phyloP scores from a whole-genome alignment of 352 stramenopile genomes.

The Globisporangium spinosum region DNA sequence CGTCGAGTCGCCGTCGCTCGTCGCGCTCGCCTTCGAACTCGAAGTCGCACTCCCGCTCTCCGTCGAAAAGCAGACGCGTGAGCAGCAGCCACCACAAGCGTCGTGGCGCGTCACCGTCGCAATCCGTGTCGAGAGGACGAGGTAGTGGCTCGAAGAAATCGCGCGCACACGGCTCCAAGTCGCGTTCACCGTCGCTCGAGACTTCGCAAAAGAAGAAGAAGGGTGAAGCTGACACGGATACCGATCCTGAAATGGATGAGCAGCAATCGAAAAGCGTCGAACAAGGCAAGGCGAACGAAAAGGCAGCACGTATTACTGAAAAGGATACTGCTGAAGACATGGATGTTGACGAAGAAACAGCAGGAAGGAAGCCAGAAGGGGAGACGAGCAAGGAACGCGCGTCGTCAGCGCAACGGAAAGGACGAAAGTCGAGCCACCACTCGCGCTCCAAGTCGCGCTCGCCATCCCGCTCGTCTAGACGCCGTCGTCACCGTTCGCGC shows the following conservation, averaged over 20 bases:
- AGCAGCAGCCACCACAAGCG: constrained; percentile 13
- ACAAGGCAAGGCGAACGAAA: constrained; percentile 6
- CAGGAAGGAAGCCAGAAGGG: constrained; percentile 6
- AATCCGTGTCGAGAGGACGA: constrained; percentile 16
- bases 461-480: constrained; percentile 48
- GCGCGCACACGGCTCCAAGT: constrained; percentile 25
- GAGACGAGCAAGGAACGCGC: constrained; percentile 19
- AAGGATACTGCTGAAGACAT: constrained; percentile 19
- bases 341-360: constrained; percentile 17
- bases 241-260: constrained; percentile 9
- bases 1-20: constrained; percentile 27
- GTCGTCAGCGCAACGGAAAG: constrained; percentile 3
- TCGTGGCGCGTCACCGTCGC: constrained; percentile 13
- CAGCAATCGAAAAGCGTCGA: neutral
- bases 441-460: constrained; percentile 56
- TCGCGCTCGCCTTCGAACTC: constrained; percentile 21
- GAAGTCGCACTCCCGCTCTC: constrained; percentile 32
- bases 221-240: constrained; percentile 20
- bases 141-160: constrained; percentile 10
- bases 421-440: constrained; percentile 47
- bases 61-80: constrained; percentile 12
- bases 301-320: neutral
- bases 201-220: constrained; percentile 18
- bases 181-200: constrained; percentile 26
- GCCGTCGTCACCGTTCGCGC: constrained; percentile 44